Evolutionary conservation across 495 filamentous ascomycete genomes (phyloP).

Genomic region (Penicillium arizonense): DNA sequence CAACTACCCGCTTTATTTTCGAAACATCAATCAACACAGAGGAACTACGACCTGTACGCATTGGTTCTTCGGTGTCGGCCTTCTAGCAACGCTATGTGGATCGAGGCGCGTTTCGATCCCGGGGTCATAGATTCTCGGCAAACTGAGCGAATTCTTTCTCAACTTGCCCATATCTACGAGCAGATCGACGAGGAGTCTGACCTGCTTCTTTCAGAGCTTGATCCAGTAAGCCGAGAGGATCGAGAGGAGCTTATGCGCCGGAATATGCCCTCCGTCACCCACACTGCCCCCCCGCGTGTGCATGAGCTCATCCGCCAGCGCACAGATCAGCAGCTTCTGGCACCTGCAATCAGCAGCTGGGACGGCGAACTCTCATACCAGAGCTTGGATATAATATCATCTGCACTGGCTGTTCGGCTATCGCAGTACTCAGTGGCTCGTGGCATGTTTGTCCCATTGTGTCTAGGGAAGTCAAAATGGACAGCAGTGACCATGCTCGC

Average conservation of each 20-base stretch:
- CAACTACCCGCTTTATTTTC: constrained; percentile 3
- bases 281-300: background rate
- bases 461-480: background rate
- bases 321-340: background rate
- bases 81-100: constrained; percentile 11
- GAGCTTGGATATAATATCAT: background rate
- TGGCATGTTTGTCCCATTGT: background rate
- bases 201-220: background rate
- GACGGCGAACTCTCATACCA: constrained; percentile 2
- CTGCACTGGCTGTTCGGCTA: background rate
- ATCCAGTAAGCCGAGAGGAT: background rate
- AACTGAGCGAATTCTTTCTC: background rate
- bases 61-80: constrained; percentile 38
- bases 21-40: constrained; percentile 4
- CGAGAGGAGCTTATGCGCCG: background rate
- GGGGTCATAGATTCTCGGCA: background rate
- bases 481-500: constrained; percentile 21
- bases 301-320: background rate
- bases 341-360: constrained; percentile 1
- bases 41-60: constrained; percentile 15
- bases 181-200: background rate
- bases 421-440: background rate
- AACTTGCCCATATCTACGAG: background rate
- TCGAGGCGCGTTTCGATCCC: background rate
- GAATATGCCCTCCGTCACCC: background rate